Conservation (phyloP, 768 basidiomycete species). For the Tulasnella sp. region DNA sequence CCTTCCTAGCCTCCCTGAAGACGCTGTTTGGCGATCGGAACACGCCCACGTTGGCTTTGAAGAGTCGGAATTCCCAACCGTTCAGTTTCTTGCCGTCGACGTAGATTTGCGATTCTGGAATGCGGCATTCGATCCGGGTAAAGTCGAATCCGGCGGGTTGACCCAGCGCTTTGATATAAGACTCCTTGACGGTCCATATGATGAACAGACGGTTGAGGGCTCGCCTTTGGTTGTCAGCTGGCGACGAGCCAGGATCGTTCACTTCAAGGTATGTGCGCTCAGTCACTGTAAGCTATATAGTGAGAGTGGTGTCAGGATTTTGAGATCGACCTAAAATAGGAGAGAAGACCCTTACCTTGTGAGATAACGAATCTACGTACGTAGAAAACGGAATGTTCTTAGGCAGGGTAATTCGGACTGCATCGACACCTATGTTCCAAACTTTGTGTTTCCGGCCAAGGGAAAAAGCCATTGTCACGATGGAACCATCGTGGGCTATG, state of each 20-base stretch:
- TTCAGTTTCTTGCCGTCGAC: slow-evolving; percentile 59
- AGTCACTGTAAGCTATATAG: slow-evolving; percentile 34
- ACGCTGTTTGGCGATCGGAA: neutral
- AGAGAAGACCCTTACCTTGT: slow-evolving; percentile 45
- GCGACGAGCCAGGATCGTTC: slow-evolving; percentile 21
- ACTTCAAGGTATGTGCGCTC: slow-evolving; percentile 43
- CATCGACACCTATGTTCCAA: slow-evolving; percentile 71
- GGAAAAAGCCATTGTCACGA: slow-evolving; percentile 38
- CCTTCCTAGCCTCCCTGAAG: slow-evolving; percentile 11
- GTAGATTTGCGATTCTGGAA: slow-evolving; percentile 47
- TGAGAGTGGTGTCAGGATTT: slow-evolving; percentile 1
- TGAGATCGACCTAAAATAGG: neutral
- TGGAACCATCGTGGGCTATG: slow-evolving; percentile 19
- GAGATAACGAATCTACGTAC: slow-evolving; percentile 63
- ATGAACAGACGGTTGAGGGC: slow-evolving; percentile 66
- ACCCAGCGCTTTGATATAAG: slow-evolving; percentile 77
- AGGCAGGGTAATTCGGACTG: slow-evolving; percentile 57
- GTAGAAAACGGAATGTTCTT: slow-evolving; percentile 45
- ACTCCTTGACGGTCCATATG: slow-evolving; percentile 65
- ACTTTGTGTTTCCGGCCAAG: slow-evolving; percentile 67
- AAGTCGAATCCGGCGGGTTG: slow-evolving; percentile 73
- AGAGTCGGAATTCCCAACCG: slow-evolving; percentile 84
- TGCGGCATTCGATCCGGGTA: slow-evolving; percentile 72
- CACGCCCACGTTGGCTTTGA: slow-evolving; percentile 61
- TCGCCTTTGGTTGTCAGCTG: slow-evolving; percentile 46